Percentiles rank a stretch among this genome's conserved stretches.
phyloP scores from a whole-genome alignment of 371 early-diverging fungal species.

The Mortierella sp. region DNA sequence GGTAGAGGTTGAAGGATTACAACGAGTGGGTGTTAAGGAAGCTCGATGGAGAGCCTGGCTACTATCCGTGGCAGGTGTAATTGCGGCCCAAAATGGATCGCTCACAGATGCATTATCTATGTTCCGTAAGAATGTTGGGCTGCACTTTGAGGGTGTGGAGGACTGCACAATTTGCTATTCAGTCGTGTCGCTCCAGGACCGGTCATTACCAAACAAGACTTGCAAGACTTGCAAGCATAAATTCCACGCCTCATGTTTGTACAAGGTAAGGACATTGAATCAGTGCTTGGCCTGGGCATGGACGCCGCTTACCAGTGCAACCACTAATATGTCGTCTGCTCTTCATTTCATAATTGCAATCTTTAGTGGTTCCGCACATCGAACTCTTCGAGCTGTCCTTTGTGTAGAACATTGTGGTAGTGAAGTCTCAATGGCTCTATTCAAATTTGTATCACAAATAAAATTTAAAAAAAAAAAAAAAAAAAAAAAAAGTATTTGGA shows the following conservation, averaged over 20 bases:
- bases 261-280: constrained; percentile 69
- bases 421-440: not conserved
- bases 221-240: constrained; percentile 96
- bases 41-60: constrained; percentile 92
- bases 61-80: constrained; percentile 78
- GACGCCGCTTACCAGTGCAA: not conserved
- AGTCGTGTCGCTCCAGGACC: constrained; percentile 88
- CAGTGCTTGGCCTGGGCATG: not conserved
- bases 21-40: constrained; percentile 87
- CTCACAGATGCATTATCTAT: constrained; percentile 83
- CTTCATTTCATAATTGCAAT: not conserved
- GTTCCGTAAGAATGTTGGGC: constrained; percentile 83
- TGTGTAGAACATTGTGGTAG: constrained; percentile 85
- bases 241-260: constrained; percentile 95
- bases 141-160: constrained; percentile 94
- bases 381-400: constrained; percentile 91
- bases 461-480: too few relatives aligned
- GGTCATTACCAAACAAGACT: constrained; percentile 88
- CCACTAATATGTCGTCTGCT: not conserved
- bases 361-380: constrained; percentile 89
- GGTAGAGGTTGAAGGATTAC: constrained; percentile 82
- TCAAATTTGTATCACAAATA: not conserved
- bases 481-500: too few relatives aligned
- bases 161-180: constrained; percentile 98
- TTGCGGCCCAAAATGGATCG: constrained; percentile 83